A percentile compares a stretch with the other conserved stretches of the same genome.
Evolutionary conservation across 202 grass and related monocot genomes (phyloP).

Genomic region (Eragrostis tef): DNA sequence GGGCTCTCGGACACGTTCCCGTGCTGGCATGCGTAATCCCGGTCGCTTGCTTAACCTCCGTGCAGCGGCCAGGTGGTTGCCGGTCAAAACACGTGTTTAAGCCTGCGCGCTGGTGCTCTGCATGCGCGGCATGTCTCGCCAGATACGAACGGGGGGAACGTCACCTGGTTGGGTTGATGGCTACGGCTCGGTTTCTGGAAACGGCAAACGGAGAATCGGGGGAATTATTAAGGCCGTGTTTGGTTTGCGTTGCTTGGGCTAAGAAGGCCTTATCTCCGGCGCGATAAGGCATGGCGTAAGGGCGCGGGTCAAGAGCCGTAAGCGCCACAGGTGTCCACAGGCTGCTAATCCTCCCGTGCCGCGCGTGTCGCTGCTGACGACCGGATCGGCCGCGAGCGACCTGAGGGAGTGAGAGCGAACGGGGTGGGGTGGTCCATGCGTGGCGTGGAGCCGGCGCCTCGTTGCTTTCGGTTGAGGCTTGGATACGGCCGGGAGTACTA

Average conservation of each 20-base stretch:
- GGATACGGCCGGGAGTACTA: too few relatives aligned
- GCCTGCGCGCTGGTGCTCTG: slow-evolving; percentile 24
- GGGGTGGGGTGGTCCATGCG: not conserved
- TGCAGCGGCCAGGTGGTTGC: slow-evolving; percentile 24
- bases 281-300: slow-evolving; percentile 25
- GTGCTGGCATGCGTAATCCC: not conserved
- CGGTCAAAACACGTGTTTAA: slow-evolving; percentile 43
- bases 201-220: not conserved
- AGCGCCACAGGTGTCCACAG: slow-evolving; percentile 39
- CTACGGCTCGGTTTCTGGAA: not conserved
- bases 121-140: slow-evolving; percentile 49
- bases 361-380: not conserved
- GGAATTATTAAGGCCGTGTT: slow-evolving; percentile 11
- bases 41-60: not conserved
- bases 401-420: too few relatives aligned
- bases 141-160: not conserved
- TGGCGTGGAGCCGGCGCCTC: not conserved
- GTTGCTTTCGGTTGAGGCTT: slow-evolving; percentile 34
- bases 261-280: slow-evolving; percentile 35
- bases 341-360: slow-evolving; percentile 27
- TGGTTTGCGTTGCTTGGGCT: too few relatives aligned
- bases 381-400: not conserved
- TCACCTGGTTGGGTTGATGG: not conserved
- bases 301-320: not conserved
- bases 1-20: too few relatives aligned